Conservation (phyloP, 768 basidiomycete species). For the Boletus rufocinnamomeus region DNA sequence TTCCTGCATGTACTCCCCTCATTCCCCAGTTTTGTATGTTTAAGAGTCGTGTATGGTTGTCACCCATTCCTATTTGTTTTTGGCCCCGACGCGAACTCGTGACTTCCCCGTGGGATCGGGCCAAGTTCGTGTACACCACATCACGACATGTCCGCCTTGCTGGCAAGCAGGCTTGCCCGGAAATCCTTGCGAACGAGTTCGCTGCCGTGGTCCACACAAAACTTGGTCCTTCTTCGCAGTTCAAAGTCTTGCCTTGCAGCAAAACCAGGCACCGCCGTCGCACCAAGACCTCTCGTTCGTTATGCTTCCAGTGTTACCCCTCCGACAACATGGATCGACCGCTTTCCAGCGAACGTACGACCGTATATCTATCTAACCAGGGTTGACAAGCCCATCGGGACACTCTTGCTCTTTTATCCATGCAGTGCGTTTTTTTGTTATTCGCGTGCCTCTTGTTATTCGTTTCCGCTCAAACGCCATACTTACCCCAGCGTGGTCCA, state of each 20-base stretch:
- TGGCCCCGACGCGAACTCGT: neutral
- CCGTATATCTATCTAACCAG: slow-evolving; percentile 89
- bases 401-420: slow-evolving; percentile 87
- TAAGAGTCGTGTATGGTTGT: slow-evolving; percentile 13
- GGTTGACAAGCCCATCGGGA: slow-evolving; percentile 96
- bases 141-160: slow-evolving; percentile 13
- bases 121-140: neutral
- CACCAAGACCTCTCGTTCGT: slow-evolving; percentile 16
- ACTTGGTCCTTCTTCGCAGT: neutral
- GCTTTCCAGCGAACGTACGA: slow-evolving; percentile 53
- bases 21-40: slow-evolving; percentile 21
- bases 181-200: slow-evolving; percentile 2
- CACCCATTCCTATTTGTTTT: slow-evolving; percentile 6
- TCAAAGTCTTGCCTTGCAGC: neutral
- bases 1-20: slow-evolving; percentile 31
- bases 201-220: slow-evolving; percentile 1
- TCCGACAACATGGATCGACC: slow-evolving; percentile 63
- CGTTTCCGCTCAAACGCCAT: neutral
- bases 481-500: slow-evolving; percentile 81
- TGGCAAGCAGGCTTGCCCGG: slow-evolving; percentile 7
- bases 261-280: neutral
- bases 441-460: neutral
- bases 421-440: slow-evolving; percentile 63
- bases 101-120: neutral
- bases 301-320: slow-evolving; percentile 18